A percentile compares a stretch with the other conserved stretches of the same genome.
Conservation (phyloP, 805 yeast species). For the Cyberlindnera maritima region DNA sequence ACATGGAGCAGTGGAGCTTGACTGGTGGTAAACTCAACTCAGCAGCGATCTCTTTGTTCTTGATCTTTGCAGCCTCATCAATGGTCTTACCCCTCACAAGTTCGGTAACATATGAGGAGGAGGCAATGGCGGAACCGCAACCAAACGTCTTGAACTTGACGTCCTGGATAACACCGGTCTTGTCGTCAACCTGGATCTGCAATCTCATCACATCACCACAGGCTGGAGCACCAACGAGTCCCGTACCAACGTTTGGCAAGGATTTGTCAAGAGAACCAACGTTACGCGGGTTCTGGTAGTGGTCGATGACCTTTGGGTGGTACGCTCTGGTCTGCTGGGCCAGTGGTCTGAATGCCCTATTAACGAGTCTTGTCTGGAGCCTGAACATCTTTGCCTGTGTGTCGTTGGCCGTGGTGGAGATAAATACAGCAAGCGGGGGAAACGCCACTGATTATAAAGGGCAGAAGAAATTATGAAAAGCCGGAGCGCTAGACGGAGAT, state of each 20-base stretch:
- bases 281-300: conserved; percentile 94
- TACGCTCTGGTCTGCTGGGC: conserved; percentile 44
- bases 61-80: conserved; percentile 90
- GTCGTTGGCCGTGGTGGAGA: no score
- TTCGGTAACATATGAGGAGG: conserved; percentile 92
- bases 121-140: conserved; percentile 98
- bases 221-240: conserved; percentile 98
- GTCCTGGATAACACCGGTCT: conserved; percentile 86
- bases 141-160: conserved; percentile 98
- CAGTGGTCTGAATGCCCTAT: conserved; percentile 20
- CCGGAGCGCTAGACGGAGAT: background rate
- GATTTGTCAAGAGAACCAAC: conserved; percentile 90
- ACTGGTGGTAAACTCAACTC: conserved; percentile 96
- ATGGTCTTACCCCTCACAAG: conserved; percentile 91
- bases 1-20: conserved; percentile 95
- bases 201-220: conserved; percentile 99
- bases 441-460: no score
- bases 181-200: conserved; percentile 90
- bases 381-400: conserved; percentile 20
- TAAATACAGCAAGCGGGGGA: no score
- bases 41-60: conserved; percentile 91
- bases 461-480: no score
- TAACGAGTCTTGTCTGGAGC: conserved; percentile 18
- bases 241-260: conserved; percentile 83
- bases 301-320: conserved; percentile 93